Evolutionary conservation across 768 basidiomycete species (phyloP).

Genomic region (Tylopilus vinaceipallidus): DNA sequence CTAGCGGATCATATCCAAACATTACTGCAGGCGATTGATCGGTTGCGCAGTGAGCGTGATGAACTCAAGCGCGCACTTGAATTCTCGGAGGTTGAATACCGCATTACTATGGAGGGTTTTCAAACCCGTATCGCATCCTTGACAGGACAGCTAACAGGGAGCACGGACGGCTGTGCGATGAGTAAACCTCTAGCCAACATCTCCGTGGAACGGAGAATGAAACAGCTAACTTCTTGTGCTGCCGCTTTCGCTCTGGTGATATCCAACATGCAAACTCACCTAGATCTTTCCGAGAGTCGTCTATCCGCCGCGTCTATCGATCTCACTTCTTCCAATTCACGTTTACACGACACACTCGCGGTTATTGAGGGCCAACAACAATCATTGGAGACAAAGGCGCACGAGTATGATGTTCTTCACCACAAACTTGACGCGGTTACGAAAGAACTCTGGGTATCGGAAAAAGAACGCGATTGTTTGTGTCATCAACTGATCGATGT

Average conservation of each 20-base stretch:
- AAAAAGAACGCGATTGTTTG: slow-evolving; percentile 18
- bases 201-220: slow-evolving; percentile 15
- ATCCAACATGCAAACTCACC: slow-evolving; percentile 34
- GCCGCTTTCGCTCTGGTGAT: slow-evolving; percentile 41
- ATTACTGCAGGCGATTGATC: slow-evolving; percentile 60
- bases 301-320: slow-evolving; percentile 10
- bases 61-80: slow-evolving; percentile 58
- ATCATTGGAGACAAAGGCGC: slow-evolving; percentile 13
- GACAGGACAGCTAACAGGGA: slow-evolving; percentile 25
- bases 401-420: slow-evolving; percentile 26
- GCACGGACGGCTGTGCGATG: slow-evolving; percentile 15
- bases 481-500: slow-evolving; percentile 36
- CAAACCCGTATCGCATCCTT: slow-evolving; percentile 45
- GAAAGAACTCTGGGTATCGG: slow-evolving; percentile 36
- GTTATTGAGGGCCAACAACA: slow-evolving; percentile 22
- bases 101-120: slow-evolving; percentile 59
- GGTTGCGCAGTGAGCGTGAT: slow-evolving; percentile 67
- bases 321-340: slow-evolving; percentile 18
- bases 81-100: slow-evolving; percentile 67
- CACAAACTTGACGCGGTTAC: slow-evolving; percentile 33
- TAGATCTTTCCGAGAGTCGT: slow-evolving; percentile 21
- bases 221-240: slow-evolving; percentile 33
- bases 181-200: slow-evolving; percentile 1
- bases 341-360: slow-evolving; percentile 12
- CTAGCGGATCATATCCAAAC: slow-evolving; percentile 47